Evolutionary conservation across 306 rosid species (phyloP), one percentile per base, ranked within the genome.

Genomic region (Abrus precatorius): DNA sequence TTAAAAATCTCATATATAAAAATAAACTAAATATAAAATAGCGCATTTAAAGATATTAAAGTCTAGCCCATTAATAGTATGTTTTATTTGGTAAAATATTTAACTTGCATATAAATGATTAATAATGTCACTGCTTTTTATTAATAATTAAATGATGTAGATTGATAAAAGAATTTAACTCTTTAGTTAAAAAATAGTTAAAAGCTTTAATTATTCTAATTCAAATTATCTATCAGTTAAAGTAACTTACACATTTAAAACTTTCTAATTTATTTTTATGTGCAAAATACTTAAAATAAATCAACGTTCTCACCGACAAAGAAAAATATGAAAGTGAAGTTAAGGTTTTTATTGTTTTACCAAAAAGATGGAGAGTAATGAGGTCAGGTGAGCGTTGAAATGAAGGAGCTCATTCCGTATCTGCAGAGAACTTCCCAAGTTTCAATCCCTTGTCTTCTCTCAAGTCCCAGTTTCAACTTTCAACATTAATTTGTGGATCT

Each of bases 51-150:
- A 56, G 8, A 56, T 27, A 27, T 2, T 56, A 27, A 56, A 28
- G 13, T 56, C 6, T 2, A 63, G n/a, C 36, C 20, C 47, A 63
- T 63, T 63, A 63, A 63, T 63, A 34, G 69, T 63, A 36, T 63
- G 47, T 0, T 12, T 13, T 63, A 36, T 63, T 13, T 63, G 69
- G 69, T 63, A 34, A 6, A 36, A 63, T 29, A 62, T 36, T 34
- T 63, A 36, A 63, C 27, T 36, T 13, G 11, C 40, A 36, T 62
- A 1, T 1, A 36, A 36, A 3, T 0, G n/a, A 7, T 13, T 36
- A 1, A 6, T 36, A 13, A 1, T 36, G 6, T 2, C 9, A 61
- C n/a, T 13, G 4, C 5, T 1, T 63, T 63, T 8, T 29, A 9
- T 59, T 9, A 9, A 9, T 2, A 29, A 57, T 57, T n/a, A 14